Percentiles rank a stretch among this genome's conserved stretches.
phyloP scores from a whole-genome alignment of 2,329 filamentous ascomycete species.

The Cordyceps tenuipes region DNA sequence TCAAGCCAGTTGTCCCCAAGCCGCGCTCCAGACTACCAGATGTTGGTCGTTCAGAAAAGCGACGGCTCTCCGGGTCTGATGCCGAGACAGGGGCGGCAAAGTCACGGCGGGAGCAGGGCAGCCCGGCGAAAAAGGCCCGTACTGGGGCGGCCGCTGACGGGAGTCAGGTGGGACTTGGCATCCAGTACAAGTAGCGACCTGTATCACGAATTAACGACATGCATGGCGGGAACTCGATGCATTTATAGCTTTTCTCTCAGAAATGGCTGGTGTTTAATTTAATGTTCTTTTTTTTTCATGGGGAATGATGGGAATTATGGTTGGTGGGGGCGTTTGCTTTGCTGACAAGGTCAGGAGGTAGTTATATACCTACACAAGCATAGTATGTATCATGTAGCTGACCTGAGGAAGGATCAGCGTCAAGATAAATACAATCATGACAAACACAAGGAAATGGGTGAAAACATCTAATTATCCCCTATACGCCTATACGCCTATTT shows the following conservation, averaged over 20 bases:
- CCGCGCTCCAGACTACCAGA: constrained; percentile 34
- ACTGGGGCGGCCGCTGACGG: constrained; percentile 33
- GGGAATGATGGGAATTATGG: not conserved
- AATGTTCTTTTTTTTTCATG: not conserved
- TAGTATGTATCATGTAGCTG: not conserved
- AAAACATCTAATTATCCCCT: too few relatives aligned
- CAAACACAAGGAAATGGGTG: too few relatives aligned
- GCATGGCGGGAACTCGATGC: not conserved
- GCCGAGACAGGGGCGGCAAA: constrained; percentile 23
- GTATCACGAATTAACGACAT: not conserved
- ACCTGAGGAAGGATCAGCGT: not conserved
- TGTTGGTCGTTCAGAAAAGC: constrained; percentile 39
- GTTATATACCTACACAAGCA: not conserved
- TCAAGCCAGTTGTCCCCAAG: constrained; percentile 32
- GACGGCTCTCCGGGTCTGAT: constrained; percentile 36
- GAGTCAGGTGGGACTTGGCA: constrained; percentile 42
- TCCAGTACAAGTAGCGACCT: constrained; percentile 33
- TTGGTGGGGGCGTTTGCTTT: not conserved
- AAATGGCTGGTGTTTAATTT: not conserved
- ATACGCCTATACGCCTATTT: too few relatives aligned
- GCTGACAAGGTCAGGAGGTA: not conserved
- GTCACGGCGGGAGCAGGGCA: constrained; percentile 24
- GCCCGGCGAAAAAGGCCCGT: constrained; percentile 44
- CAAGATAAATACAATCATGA: not conserved
- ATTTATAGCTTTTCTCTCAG: not conserved